Base-by-base conservation (phyloP, 2,329 filamentous ascomycete species). In the Colletotrichum simmondsii region DNA sequence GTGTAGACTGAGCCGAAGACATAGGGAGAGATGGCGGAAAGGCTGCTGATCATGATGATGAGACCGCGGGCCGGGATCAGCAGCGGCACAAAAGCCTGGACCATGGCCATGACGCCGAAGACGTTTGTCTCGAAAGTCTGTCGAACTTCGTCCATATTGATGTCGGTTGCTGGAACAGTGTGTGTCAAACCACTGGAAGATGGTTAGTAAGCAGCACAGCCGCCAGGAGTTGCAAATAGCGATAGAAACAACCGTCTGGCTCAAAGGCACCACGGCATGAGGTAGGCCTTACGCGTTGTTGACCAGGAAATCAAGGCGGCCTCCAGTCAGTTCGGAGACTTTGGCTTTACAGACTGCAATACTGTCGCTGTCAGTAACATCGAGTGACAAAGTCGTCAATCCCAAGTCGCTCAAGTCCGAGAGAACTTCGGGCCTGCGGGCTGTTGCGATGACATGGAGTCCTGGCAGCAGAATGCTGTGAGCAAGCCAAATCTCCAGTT, bases 91-190 rank as follows among this genome's bases (percentile, higher is more conserved):
- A 90, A 90, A 35, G 84, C 82, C 76, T 88, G 83, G 65, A 85
- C 85, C 83, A 88, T 88, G 77, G 86, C 84, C 87, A 91, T 90
- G 75, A 87, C 84, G 54, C 86, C 86, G 73, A 91, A 89, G 53
- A 90, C 87, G 75, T 90, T 90, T 75, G 87, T 86, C 78, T 90
- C 88, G 65, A 88, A 90, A 2, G 87, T 88, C 72, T 82, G 78
- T 71, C 88, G 87, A 5, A 88, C 87, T 62, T 89, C 87, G 65
- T 86, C 83, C 8, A 90, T 77, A 63, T 87, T 83, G 58, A 88
- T 84, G 77, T 90, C 88, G 1, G 87, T 83, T 1, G 87, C 86
- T 0, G 88, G 87, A 63, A 87, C 85, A 19, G 84, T 87, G 77
- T 88, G 85, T 3, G 85, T 86, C 68, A 86, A 84, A 67, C 88